phyloP scores from a whole-genome alignment of 1,284 basidiomycete species.

The Mycena sp. region DNA sequence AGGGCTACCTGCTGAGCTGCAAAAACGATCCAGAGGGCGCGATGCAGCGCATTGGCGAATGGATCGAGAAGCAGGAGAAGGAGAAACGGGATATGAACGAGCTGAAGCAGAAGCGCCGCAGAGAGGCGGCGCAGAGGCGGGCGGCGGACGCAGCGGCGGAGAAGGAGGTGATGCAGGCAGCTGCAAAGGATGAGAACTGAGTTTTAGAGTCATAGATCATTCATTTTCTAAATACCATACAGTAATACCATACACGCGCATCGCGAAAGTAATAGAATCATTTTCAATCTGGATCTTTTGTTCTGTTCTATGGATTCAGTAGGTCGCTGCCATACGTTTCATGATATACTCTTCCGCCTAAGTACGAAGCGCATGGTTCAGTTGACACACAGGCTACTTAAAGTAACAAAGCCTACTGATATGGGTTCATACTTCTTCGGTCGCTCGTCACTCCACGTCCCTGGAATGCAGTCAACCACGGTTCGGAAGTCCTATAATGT shows the following conservation, averaged over 20 bases:
- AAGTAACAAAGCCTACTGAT: background rate
- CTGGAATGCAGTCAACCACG: conserved; percentile 17
- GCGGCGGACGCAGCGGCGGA: conserved; percentile 24
- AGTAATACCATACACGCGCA: too few relatives aligned
- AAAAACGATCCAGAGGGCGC: conserved; percentile 51
- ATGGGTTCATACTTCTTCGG: conserved; percentile 18
- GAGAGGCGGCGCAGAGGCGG: conserved; percentile 23
- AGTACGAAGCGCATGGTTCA: too few relatives aligned
- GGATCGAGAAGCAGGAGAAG: conserved; percentile 42
- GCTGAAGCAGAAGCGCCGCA: conserved; percentile 25
- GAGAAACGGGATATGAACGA: conserved; percentile 29
- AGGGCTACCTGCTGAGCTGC: conserved; percentile 53
- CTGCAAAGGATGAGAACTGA: background rate
- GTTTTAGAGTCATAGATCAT: too few relatives aligned
- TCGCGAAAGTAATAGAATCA: too few relatives aligned
- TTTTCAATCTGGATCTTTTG: too few relatives aligned
- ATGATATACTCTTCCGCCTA: conserved; percentile 5
- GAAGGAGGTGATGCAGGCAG: background rate
- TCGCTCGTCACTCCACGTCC: conserved; percentile 9
- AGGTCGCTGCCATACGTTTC: background rate
- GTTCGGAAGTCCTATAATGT: background rate
- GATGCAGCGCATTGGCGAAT: conserved; percentile 40
- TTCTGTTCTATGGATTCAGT: background rate
- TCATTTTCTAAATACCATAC: too few relatives aligned
- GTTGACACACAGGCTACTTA: too few relatives aligned